These are phyloP conservation scores for Theobroma cacao DNA, from an alignment of 345 rosid species.

Conservation along the genomic window DNA sequence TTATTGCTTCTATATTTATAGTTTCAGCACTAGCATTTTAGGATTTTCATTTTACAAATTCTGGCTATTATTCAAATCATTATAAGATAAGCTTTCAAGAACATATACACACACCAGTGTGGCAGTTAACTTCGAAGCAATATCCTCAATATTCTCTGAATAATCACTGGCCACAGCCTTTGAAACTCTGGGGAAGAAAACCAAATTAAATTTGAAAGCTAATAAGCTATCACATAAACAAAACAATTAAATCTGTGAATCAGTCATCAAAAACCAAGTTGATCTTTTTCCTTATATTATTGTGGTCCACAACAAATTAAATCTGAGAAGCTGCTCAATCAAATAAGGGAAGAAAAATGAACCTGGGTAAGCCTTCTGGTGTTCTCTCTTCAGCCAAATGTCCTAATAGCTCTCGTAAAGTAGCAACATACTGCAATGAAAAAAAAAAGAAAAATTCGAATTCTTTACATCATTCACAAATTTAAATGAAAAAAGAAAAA, in stretches of 20 bases:
- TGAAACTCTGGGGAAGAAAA: conserved; percentile 47
- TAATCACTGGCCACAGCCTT: conserved; percentile 74
- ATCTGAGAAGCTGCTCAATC: conserved; percentile 66
- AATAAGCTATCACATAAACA: not conserved
- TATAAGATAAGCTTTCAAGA: not conserved
- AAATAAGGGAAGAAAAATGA: not conserved
- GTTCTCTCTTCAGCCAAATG: not conserved
- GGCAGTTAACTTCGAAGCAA: conserved; percentile 59
- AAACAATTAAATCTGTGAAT: not conserved
- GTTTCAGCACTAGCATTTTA: not conserved
- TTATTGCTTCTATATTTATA: not conserved
- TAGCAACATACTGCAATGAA: conserved; percentile 70
- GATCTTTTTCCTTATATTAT: not conserved
- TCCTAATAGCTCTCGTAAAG: conserved; percentile 52
- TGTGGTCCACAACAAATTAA: conserved; percentile 5
- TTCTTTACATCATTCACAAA: conserved; percentile 8
- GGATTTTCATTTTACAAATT: not conserved
- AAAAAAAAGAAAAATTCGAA: not conserved
- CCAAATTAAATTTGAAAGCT: conserved; percentile 9
- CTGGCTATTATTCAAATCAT: not conserved
- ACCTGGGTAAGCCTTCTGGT: not conserved
- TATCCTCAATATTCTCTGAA: conserved; percentile 69
- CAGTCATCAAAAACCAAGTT: not conserved
- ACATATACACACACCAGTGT: conserved; percentile 38
- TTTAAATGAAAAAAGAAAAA: not conserved